Conservation (phyloP, 169 alveolate genomes). For the Plasmodium chabaudi region DNA sequence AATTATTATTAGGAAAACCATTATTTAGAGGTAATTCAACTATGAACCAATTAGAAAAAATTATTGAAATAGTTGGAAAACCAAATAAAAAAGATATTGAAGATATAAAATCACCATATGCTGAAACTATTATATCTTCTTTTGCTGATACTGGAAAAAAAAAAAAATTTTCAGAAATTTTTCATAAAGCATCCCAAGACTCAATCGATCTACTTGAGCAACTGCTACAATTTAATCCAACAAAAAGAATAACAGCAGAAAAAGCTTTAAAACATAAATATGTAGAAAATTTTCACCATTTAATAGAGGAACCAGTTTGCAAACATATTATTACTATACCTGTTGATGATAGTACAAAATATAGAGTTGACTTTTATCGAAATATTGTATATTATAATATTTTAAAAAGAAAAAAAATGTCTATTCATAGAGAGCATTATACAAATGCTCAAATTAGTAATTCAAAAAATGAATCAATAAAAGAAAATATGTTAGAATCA, state of each 20-base stretch:
- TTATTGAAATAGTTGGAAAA: conserved; percentile 95
- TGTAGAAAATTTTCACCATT: conserved; percentile 89
- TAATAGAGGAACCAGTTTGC: conserved; percentile 91
- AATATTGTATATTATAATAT: conserved; percentile 88
- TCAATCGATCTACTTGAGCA: conserved; percentile 85
- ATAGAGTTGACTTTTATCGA: conserved; percentile 90
- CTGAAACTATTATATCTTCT: conserved; percentile 85
- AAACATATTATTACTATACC: conserved; percentile 87
- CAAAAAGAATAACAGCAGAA: conserved; percentile 88
- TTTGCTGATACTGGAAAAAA: conserved; percentile 77
- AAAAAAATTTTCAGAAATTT: conserved; percentile 55
- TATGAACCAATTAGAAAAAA: conserved; percentile 94
- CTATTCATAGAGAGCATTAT: background rate
- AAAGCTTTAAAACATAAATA: conserved; percentile 87
- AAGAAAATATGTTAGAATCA: background rate
- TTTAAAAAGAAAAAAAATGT: conserved; percentile 80
- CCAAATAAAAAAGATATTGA: conserved; percentile 94
- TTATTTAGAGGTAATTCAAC: conserved; percentile 99
- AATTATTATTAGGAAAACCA: conserved; percentile 96
- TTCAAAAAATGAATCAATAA: background rate
- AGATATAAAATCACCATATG: conserved; percentile 90
- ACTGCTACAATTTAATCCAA: conserved; percentile 88
- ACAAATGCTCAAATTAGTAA: background rate
- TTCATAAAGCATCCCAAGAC: conserved; percentile 75
- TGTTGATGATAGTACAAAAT: conserved; percentile 90